Conservation (phyloP, 2,329 filamentous ascomycete species). For the Lojkania enalia region DNA sequence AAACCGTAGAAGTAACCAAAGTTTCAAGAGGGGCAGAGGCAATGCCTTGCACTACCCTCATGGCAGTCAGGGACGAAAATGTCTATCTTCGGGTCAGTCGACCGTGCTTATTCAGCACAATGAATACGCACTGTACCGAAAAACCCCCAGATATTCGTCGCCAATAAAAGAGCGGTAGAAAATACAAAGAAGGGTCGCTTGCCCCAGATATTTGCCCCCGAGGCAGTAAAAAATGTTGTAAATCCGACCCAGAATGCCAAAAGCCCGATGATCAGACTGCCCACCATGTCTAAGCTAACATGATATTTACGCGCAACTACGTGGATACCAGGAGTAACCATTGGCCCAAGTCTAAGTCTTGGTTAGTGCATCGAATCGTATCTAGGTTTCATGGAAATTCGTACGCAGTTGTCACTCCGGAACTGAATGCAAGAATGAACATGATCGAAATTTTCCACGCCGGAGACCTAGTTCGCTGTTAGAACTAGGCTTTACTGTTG, state of each 20-base stretch:
- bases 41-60: slow-evolving; percentile 82
- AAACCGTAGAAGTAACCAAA: slow-evolving; percentile 84
- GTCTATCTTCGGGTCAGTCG: slow-evolving; percentile 3
- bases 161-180: slow-evolving; percentile 41
- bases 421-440: slow-evolving; percentile 38
- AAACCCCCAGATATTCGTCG: slow-evolving; percentile 47
- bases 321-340: slow-evolving; percentile 46
- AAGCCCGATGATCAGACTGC: slow-evolving; percentile 46
- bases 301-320: slow-evolving; percentile 42
- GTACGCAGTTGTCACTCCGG: slow-evolving; percentile 38
- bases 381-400: background rate
- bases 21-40: slow-evolving; percentile 88
- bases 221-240: slow-evolving; percentile 49
- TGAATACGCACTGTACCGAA: slow-evolving; percentile 32
- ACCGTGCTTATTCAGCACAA: too few species aligned
- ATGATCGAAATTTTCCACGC: slow-evolving; percentile 39
- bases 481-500: slow-evolving; percentile 4
- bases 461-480: slow-evolving; percentile 21
- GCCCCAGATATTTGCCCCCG: slow-evolving; percentile 45
- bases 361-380: background rate
- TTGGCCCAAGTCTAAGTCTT: slow-evolving; percentile 43
- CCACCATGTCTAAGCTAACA: slow-evolving; percentile 44
- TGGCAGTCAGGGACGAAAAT: slow-evolving; percentile 44
- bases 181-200: slow-evolving; percentile 45
- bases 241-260: slow-evolving; percentile 44